Evolutionary conservation across 2,329 filamentous ascomycete genomes (phyloP), one percentile per base, ranked within the genome.

Genomic region (Penicillium frequentans): DNA sequence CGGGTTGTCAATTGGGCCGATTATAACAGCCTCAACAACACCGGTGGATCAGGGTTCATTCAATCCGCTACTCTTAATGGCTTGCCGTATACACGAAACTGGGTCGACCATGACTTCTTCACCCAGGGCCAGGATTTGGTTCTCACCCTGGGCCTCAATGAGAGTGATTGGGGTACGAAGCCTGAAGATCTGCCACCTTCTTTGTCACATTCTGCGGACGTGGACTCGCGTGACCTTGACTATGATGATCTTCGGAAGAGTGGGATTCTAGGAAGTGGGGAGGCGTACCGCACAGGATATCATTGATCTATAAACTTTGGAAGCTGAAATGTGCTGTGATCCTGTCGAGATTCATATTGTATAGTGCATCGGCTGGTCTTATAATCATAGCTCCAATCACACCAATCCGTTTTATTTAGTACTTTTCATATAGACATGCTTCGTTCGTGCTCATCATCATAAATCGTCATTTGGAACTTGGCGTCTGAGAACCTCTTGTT

Each of bases 61-160:
- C 86, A 90, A 75, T 84, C 76, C 44, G 88, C 85, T 2, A 89
- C 79, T 2, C 71, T 90, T 27, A 70, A 90, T 65, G 87, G 88
- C 1, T 58, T 77, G 63, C 71, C 76, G 0, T 90, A 87, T 63
- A 83, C 78, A 0, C 82, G 77, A 70, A 90, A 83, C 68, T 90
- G 87, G 86, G 74, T 90, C 13, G 80, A 82, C 37, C 88, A 90
- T 72, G 81, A 79, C 44, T 90, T 90, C 65, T 90, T 89, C 68
- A 78, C 83, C 0, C 79, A 88, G 37, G 88, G 88, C 0, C 82
- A 83, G 29, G 80, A 85, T 58, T 73, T 90, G 49, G 86, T 89
- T 50, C 75, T 90, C 51, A 82, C 80, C 5, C 73, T 90, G 10
- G 87, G 87, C 0, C 69, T 66, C 11, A 79, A 79, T 50, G 88